These are phyloP conservation scores for Sporothrix brunneoviolacea DNA, from an alignment of 2,329 filamentous ascomycete genomes.

Conservation along the genomic window DNA sequence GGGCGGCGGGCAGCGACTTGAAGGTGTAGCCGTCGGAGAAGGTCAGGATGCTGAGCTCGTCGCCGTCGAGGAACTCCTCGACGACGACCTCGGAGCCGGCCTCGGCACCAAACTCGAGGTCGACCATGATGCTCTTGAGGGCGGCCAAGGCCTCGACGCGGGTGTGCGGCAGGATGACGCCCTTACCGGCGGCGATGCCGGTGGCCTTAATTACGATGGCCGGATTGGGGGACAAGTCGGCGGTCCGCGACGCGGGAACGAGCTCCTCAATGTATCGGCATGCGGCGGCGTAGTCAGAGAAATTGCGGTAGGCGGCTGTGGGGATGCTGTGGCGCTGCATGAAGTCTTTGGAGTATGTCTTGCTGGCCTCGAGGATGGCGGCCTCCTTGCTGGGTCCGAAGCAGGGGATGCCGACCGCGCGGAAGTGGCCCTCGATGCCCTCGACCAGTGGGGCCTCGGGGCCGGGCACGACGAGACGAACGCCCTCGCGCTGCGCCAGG, in stretches of 20 bases:
- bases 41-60: constrained; percentile 85
- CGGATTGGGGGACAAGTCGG: constrained; percentile 51
- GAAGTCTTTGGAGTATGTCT: constrained; percentile 96
- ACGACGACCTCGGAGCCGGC: constrained; percentile 91
- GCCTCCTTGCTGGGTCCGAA: constrained; percentile 84
- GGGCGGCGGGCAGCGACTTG: constrained; percentile 76
- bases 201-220: constrained; percentile 85
- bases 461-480: constrained; percentile 83
- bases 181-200: constrained; percentile 89
- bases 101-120: constrained; percentile 68
- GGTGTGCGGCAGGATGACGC: constrained; percentile 78
- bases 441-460: constrained; percentile 92
- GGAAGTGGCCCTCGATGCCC: constrained; percentile 80
- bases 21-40: constrained; percentile 88
- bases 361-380: constrained; percentile 89
- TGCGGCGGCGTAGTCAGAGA: constrained; percentile 68
- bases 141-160: constrained; percentile 78
- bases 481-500: constrained; percentile 63
- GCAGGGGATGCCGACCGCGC: constrained; percentile 62
- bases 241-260: constrained; percentile 13
- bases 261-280: constrained; percentile 56
- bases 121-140: constrained; percentile 83
- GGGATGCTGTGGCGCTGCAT: constrained; percentile 89
- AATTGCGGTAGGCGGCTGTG: constrained; percentile 86
- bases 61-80: constrained; percentile 85